phyloP scores from a whole-genome alignment of 352 stramenopile genomes.

The Globisporangium ultimum region DNA sequence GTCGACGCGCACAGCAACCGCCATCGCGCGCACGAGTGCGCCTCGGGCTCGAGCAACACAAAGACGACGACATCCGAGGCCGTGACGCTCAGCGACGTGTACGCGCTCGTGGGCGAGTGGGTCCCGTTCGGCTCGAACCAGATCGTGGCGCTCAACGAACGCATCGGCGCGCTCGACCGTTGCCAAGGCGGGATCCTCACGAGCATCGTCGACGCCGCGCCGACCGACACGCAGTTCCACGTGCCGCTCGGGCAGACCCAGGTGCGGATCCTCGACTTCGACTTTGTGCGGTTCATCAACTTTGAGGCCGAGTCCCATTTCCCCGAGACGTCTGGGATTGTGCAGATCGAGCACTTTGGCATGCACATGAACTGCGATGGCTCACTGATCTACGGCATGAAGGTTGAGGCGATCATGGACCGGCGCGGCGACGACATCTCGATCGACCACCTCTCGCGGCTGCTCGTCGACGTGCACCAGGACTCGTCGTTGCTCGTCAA shows the following conservation, averaged over 20 bases:
- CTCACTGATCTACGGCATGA: constrained; percentile 81
- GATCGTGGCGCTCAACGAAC: constrained; percentile 97
- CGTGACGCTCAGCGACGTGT: constrained; percentile 94
- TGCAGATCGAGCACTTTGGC: constrained; percentile 97
- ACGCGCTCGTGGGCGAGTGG: constrained; percentile 96
- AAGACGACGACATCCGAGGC: constrained; percentile 91
- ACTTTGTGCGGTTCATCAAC: constrained; percentile 97
- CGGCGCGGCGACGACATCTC: constrained; percentile 95
- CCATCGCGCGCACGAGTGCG: constrained; percentile 87
- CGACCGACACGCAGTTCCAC: constrained; percentile 81
- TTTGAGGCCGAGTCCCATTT: constrained; percentile 98
- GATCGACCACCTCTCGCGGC: constrained; percentile 93
- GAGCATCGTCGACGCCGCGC: constrained; percentile 86
- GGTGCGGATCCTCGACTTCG: constrained; percentile 96
- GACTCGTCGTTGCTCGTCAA: constrained; percentile 96
- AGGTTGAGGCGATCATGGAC: constrained; percentile 97
- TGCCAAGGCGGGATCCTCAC: constrained; percentile 97
- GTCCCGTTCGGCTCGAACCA: constrained; percentile 98
- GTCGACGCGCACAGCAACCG: constrained; percentile 91
- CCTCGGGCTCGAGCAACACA: constrained; percentile 78
- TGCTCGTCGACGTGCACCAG: constrained; percentile 97
- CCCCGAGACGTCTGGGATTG: constrained; percentile 91
- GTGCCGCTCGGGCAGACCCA: constrained; percentile 91
- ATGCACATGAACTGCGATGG: constrained; percentile 80
- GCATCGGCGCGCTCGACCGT: constrained; percentile 94